A percentile compares a stretch with the other conserved stretches of the same genome.
phyloP scores from a whole-genome alignment of 2,329 filamentous ascomycete species.

The Colletotrichum magnum region DNA sequence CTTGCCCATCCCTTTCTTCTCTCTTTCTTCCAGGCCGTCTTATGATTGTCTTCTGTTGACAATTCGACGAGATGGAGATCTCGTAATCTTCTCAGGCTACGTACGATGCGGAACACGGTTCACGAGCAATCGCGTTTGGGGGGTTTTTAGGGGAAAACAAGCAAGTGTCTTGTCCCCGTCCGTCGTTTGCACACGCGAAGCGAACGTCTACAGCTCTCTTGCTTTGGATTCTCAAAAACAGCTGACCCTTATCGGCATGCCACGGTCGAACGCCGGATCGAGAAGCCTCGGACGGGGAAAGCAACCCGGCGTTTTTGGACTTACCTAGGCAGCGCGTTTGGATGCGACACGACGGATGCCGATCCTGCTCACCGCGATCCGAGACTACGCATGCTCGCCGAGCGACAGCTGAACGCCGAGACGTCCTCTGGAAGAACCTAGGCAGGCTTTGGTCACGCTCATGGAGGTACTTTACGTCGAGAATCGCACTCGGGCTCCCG shows the following conservation, averaged over 20 bases:
- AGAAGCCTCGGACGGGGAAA: background rate
- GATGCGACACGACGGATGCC: no score
- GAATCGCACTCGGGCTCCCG: constrained; percentile 64
- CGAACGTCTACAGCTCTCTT: background rate
- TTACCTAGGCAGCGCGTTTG: no score
- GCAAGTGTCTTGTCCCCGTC: background rate
- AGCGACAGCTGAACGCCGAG: constrained; percentile 66
- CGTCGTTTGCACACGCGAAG: no score
- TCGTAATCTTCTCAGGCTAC: background rate
- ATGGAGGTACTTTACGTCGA: constrained; percentile 61
- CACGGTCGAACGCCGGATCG: background rate
- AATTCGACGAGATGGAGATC: background rate
- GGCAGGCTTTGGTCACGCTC: constrained; percentile 58
- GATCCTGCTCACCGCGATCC: constrained; percentile 53
- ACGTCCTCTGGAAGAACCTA: constrained; percentile 56
- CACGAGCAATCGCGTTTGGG: background rate
- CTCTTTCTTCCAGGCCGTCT: background rate
- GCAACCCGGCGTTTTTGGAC: no score
- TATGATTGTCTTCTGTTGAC: background rate
- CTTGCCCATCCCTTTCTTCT: background rate
- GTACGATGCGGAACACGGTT: background rate
- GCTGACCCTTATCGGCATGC: background rate
- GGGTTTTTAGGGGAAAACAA: background rate
- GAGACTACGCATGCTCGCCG: constrained; percentile 55
- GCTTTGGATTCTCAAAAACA: background rate